Percentiles rank a stretch among this genome's conserved stretches.
Evolutionary conservation across 768 basidiomycete species (phyloP).

Genomic region (Suillus paluster): DNA sequence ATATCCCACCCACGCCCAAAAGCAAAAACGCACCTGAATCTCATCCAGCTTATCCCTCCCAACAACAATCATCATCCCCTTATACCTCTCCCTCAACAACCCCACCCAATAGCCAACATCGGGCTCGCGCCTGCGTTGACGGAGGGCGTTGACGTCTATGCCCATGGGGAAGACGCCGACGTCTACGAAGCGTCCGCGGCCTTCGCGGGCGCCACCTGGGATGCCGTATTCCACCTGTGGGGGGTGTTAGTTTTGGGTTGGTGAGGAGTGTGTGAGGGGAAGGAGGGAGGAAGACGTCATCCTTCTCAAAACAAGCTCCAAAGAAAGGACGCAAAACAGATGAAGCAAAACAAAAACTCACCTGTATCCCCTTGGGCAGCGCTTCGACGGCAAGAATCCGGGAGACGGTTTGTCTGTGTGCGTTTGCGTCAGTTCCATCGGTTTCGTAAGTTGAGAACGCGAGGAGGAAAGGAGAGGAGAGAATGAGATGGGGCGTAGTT

Average conservation of each 20-base stretch:
- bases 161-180: slow-evolving; percentile 92
- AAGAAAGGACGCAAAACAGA: neutral
- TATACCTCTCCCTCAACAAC: slow-evolving; percentile 78
- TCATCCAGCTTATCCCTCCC: slow-evolving; percentile 90
- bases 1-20: no score
- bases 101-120: slow-evolving; percentile 87
- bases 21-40: slow-evolving; percentile 63
- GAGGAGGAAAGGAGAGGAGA: no score
- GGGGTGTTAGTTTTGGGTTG: neutral
- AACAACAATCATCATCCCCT: slow-evolving; percentile 85
- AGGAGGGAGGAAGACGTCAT: neutral
- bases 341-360: slow-evolving; percentile 25
- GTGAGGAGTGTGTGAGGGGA: neutral
- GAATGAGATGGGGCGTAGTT: no score
- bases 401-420: slow-evolving; percentile 69
- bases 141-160: slow-evolving; percentile 75
- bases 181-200: slow-evolving; percentile 70
- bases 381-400: slow-evolving; percentile 83
- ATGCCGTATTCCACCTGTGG: slow-evolving; percentile 4
- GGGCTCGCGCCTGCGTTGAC: slow-evolving; percentile 69
- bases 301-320: neutral
- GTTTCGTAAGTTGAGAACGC: neutral
- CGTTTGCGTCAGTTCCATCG: neutral
- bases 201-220: slow-evolving; percentile 3
- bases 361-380: slow-evolving; percentile 80